Conservation (phyloP, 2,329 filamentous ascomycete species). For the Ramichloridium luteum region DNA sequence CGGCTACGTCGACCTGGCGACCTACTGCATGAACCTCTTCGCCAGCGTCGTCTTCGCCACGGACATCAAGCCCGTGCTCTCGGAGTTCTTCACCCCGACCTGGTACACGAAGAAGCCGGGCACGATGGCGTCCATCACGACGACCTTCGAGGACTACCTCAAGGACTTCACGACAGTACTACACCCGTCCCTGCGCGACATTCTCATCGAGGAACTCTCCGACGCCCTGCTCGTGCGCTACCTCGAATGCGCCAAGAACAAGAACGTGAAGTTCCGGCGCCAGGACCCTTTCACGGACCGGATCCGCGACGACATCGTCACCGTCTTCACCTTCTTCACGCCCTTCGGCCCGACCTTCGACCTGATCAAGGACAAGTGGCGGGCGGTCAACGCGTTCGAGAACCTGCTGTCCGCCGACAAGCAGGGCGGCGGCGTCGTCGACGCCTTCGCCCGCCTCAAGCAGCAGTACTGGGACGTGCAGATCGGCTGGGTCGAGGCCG, state of each 20-base stretch:
- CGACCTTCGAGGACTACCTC: conserved; percentile 91
- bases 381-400: conserved; percentile 75
- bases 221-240: conserved; percentile 85
- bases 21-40: conserved; percentile 82
- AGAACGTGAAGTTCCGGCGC: conserved; percentile 75
- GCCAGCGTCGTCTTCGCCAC: conserved; percentile 77
- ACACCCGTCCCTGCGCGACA: conserved; percentile 76
- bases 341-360: conserved; percentile 52
- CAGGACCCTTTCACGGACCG: conserved; percentile 82
- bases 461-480: conserved; percentile 83
- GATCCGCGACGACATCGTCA: conserved; percentile 82
- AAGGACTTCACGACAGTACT: conserved; percentile 68
- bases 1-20: conserved; percentile 89
- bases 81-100: conserved; percentile 76
- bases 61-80: conserved; percentile 65
- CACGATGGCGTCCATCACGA: conserved; percentile 85
- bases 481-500: conserved; percentile 89
- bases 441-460: conserved; percentile 77
- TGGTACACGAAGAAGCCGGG: conserved; percentile 65
- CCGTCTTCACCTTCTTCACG: conserved; percentile 81
- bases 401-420: conserved; percentile 64
- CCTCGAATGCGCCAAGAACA: conserved; percentile 74
- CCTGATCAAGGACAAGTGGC: conserved; percentile 82
- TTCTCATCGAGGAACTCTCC: conserved; percentile 84
- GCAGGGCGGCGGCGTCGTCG: conserved; percentile 56